Evolutionary conservation across 345 rosid genomes (phyloP).

Genomic region (Raphanus sativus): DNA sequence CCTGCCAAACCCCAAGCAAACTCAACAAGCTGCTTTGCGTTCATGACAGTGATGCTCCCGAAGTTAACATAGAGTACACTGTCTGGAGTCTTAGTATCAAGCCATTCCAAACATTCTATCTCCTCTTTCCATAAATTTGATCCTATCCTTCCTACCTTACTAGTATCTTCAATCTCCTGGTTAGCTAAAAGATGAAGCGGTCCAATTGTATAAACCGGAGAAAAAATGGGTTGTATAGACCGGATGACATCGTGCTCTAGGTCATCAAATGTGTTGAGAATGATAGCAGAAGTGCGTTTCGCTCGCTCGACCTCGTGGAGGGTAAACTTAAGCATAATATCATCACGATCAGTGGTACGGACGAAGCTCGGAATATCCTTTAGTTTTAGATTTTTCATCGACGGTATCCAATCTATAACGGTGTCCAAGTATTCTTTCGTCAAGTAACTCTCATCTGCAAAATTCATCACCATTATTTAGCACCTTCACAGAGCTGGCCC

Average conservation of each 20-base stretch:
- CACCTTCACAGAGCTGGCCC: no score
- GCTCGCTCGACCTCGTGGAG: constrained; percentile 15
- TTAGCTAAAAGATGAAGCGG: constrained; percentile 5
- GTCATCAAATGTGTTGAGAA: constrained; percentile 41
- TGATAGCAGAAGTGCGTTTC: constrained; percentile 28
- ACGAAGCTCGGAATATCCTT: constrained; percentile 41
- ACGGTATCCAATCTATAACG: constrained; percentile 41
- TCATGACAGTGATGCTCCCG: constrained; percentile 27
- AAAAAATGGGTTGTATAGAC: constrained; percentile 21
- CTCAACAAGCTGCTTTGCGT: constrained; percentile 21
- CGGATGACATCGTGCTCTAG: constrained; percentile 30
- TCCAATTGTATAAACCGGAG: constrained; percentile 34
- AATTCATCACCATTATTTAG: neutral
- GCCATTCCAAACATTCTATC: constrained; percentile 34
- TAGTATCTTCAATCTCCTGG: neutral
- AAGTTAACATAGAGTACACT: constrained; percentile 30
- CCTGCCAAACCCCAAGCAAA: constrained; percentile 58
- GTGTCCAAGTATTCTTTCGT: constrained; percentile 29
- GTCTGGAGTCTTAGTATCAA: constrained; percentile 20
- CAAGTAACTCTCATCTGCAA: constrained; percentile 31
- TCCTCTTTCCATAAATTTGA: constrained; percentile 39
- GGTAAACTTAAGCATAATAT: constrained; percentile 13
- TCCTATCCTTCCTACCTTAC: neutral
- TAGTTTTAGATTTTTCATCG: constrained; percentile 29
- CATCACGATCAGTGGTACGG: constrained; percentile 35